Percentiles rank a stretch among this genome's conserved stretches.
Evolutionary conservation across 208 protist genomes (phyloP).

Genomic region (Willaertia magna): DNA sequence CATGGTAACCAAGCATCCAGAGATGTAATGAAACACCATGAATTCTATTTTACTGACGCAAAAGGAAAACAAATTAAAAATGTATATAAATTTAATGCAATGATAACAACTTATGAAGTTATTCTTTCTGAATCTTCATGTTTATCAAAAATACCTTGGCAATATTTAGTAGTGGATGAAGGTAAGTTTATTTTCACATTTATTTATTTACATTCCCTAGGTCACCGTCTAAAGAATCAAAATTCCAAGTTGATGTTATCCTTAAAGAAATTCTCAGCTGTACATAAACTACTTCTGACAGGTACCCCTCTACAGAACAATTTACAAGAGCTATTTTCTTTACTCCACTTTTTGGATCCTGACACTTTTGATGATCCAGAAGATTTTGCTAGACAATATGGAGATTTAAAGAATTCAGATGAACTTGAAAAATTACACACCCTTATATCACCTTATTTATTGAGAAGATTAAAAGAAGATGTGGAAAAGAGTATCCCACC

Average conservation of each 20-base stretch:
- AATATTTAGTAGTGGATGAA: conserved; percentile 84
- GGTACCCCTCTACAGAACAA: conserved; percentile 94
- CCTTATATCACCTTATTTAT: conserved; percentile 58
- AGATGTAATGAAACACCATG: conserved; percentile 42
- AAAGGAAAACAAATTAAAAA: not conserved
- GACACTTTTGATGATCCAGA: conserved; percentile 35
- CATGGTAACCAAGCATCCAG: conserved; percentile 53
- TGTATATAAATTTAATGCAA: conserved; percentile 63
- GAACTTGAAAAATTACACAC: conserved; percentile 49
- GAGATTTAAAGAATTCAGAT: conserved; percentile 34
- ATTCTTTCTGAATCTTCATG: conserved; percentile 55
- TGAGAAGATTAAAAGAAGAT: conserved; percentile 85
- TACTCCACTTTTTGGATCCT: conserved; percentile 86
- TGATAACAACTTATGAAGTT: conserved; percentile 87
- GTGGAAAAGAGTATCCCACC: conserved; percentile 91
- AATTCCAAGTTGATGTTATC: conserved; percentile 44
- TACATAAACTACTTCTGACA: conserved; percentile 63
- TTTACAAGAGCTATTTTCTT: conserved; percentile 79
- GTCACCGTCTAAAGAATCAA: conserved; percentile 81
- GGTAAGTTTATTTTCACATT: no score
- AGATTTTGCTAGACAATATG: conserved; percentile 36
- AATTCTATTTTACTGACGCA: conserved; percentile 33
- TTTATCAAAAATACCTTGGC: conserved; percentile 71
- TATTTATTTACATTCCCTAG: no score
- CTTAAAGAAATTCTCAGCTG: conserved; percentile 54